phyloP scores from a whole-genome alignment of 768 basidiomycete species.

The Hortiboletus campestris region DNA sequence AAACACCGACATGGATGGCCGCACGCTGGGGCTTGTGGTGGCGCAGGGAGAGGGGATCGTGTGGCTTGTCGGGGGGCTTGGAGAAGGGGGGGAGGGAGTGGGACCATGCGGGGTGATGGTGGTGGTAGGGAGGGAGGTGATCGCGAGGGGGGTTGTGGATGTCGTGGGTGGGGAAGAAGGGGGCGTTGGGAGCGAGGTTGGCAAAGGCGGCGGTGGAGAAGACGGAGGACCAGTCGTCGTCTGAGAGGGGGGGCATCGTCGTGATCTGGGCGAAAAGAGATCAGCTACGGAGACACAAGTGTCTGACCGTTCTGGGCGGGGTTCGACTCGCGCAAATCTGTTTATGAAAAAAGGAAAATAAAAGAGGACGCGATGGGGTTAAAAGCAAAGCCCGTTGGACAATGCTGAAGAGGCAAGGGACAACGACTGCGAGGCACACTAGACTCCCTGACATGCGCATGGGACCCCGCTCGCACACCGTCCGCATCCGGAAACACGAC shows the following conservation, averaged over 20 bases:
- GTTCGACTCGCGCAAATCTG: conserved; percentile 2
- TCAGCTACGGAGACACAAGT: background rate
- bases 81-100: conserved; percentile 20
- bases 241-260: conserved; percentile 25
- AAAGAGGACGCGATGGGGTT: background rate
- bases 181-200: conserved; percentile 56
- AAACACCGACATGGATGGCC: conserved; percentile 12
- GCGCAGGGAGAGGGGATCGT: conserved; percentile 14
- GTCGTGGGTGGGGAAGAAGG: conserved; percentile 42
- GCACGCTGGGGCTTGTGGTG: conserved; percentile 20
- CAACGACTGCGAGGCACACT: conserved; percentile 13
- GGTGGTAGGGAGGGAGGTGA: conserved; percentile 13
- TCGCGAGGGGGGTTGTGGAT: conserved; percentile 21
- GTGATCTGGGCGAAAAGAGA: conserved; percentile 16
- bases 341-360: background rate
- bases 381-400: background rate
- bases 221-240: conserved; percentile 52
- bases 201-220: conserved; percentile 63
- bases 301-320: no score
- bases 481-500: conserved; percentile 8
- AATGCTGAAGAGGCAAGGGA: conserved; percentile 20
- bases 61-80: conserved; percentile 27
- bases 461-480: conserved; percentile 13
- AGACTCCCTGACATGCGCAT: conserved; percentile 6
- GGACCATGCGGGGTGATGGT: conserved; percentile 30